phyloP scores from a whole-genome alignment of 2,329 filamentous ascomycete genomes.

The Colletotrichum sp. region DNA sequence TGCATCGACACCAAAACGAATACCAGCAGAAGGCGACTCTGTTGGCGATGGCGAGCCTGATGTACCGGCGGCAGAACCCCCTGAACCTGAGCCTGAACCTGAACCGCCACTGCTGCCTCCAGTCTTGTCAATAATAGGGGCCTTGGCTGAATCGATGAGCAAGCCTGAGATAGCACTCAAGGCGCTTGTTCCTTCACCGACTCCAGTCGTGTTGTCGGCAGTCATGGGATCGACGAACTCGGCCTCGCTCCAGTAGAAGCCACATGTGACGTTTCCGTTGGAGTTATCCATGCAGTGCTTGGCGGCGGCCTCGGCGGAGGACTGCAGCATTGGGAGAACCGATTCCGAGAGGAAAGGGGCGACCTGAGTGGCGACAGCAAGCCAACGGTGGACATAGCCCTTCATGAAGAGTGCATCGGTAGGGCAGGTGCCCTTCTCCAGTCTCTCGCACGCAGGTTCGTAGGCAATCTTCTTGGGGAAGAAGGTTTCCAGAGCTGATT shows the following conservation, averaged over 20 bases:
- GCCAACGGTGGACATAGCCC: slow-evolving; percentile 57
- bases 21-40: neutral
- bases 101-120: neutral
- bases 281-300: slow-evolving; percentile 53
- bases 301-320: slow-evolving; percentile 54
- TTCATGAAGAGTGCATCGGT: slow-evolving; percentile 66
- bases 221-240: slow-evolving; percentile 37
- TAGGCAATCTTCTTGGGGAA: slow-evolving; percentile 61
- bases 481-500: slow-evolving; percentile 46
- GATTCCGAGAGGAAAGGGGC: slow-evolving; percentile 50
- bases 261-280: slow-evolving; percentile 42
- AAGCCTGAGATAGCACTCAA: slow-evolving; percentile 47
- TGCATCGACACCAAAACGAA: neutral
- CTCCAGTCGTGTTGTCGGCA: slow-evolving; percentile 48
- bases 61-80: neutral
- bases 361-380: slow-evolving; percentile 53
- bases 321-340: slow-evolving; percentile 50
- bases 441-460: slow-evolving; percentile 66
- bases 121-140: neutral
- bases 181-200: slow-evolving; percentile 53
- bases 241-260: slow-evolving; percentile 49
- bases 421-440: slow-evolving; percentile 50
- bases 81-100: neutral
- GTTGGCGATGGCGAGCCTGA: neutral
- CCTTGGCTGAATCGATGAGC: slow-evolving; percentile 30